Evolutionary conservation across 352 stramenopile genomes (phyloP), one percentile per base, ranked within the genome.

Genomic region (Phytopythium montanum): DNA sequence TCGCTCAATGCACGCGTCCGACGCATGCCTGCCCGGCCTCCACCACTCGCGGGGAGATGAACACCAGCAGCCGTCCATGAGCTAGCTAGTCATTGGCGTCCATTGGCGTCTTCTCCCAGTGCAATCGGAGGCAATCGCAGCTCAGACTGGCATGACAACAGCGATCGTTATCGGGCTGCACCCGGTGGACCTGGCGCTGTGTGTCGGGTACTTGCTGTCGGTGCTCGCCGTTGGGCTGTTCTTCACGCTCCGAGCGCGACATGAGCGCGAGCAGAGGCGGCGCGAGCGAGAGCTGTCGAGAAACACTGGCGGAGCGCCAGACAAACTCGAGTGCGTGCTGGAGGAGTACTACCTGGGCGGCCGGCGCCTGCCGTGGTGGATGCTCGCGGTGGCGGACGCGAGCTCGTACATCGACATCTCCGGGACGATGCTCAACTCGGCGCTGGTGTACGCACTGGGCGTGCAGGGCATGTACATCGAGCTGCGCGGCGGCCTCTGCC

Each of bases 371-470:
- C 75, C 80, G 16, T 90, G 83, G 80, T 90, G 83, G 68, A 76
- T 77, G 21, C 65, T 92, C n/a, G 83, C 75, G 14, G 64, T 92
- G 49, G 83, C 83, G 0, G 83, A 93, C 60, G 84, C 89, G 56
- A 91, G 81, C 67, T 90, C 79, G 52, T 90, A 93, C 62, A 93
- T 93, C 54, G 84, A 93, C 67, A 91, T 93, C 50, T 88, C 79
- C 1, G 80, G 83, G 1, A 90, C 83, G 3, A 92, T 92, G 80
- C 88, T 92, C 69, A 90, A 91, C 62, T 90, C 81, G 41, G 84
- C 79, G 57, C 60, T 93, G 18, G 72, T 93, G 52, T 93, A 93
- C 57, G 84, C 81, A 25, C 67, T 93, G 31, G 84, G 84, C 12
- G 65, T 91, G 60, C 85, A 81, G 57, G 84, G 84, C 62, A 91